Evolutionary conservation across 768 basidiomycete genomes (phyloP).

Genomic region (Termitomyces sp.): DNA sequence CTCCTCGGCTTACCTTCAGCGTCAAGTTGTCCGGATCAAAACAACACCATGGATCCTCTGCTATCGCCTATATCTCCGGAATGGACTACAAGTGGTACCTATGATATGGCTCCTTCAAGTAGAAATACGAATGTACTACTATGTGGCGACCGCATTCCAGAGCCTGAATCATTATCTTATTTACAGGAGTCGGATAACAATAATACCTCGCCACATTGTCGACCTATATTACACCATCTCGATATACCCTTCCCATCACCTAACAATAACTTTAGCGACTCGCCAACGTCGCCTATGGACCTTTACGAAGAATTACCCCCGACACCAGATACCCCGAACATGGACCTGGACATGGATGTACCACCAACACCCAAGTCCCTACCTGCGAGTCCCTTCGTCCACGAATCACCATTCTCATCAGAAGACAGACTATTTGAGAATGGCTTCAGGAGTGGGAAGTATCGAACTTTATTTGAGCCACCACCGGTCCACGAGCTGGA

Average conservation of each 20-base stretch:
- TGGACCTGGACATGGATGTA: conserved; percentile 8
- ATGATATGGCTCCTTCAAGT: conserved; percentile 2
- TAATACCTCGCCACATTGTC: conserved; percentile 5
- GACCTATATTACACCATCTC: conserved; percentile 12
- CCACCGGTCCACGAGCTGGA: conserved; percentile 3
- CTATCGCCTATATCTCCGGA: conserved; percentile 14
- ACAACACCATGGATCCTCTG: background rate
- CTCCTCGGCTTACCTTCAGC: conserved; percentile 1
- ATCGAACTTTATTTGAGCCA: background rate
- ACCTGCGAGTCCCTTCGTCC: conserved; percentile 7
- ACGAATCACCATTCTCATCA: background rate
- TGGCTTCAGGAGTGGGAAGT: background rate
- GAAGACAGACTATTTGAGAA: conserved; percentile 3
- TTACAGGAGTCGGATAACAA: conserved; percentile 1
- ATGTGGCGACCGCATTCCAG: background rate
- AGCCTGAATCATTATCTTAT: conserved; percentile 1
- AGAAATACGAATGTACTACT: background rate
- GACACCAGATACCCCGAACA: conserved; percentile 13
- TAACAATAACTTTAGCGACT: conserved; percentile 5
- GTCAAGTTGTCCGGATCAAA: background rate
- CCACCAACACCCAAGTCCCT: conserved; percentile 18
- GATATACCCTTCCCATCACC: conserved; percentile 12
- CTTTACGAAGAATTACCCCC: conserved; percentile 14
- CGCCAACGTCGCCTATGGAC: conserved; percentile 10
- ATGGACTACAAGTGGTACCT: conserved; percentile 8